Evolutionary conservation across 2,329 filamentous ascomycete species (phyloP).

Genomic region (Fusarium tanahbumbuense): DNA sequence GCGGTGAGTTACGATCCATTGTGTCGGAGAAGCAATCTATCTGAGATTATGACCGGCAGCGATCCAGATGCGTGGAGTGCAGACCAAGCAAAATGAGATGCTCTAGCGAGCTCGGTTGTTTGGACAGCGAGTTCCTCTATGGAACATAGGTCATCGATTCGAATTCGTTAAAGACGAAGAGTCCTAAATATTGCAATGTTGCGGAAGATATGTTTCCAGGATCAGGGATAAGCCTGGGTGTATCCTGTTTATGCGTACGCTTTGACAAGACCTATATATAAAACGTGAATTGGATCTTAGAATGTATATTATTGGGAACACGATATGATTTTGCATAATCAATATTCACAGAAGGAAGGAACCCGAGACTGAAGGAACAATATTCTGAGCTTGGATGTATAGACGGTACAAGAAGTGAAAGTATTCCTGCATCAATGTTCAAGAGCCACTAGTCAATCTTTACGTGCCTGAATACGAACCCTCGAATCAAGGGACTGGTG

Average conservation of each 20-base stretch:
- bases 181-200: background rate
- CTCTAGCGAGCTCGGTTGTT: background rate
- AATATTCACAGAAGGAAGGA: background rate
- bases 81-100: background rate
- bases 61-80: background rate
- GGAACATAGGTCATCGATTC: background rate
- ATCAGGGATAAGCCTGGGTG: slow-evolving; percentile 3
- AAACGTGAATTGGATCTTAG: background rate
- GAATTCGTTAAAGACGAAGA: background rate
- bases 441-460: background rate
- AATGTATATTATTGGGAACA: background rate
- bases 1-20: background rate
- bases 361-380: slow-evolving; percentile 11
- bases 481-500: background rate
- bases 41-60: slow-evolving; percentile 7
- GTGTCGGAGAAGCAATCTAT: background rate
- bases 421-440: background rate
- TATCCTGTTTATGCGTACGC: background rate
- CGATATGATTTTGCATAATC: slow-evolving; percentile 1
- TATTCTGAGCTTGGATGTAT: background rate
- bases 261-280: slow-evolving; percentile 2
- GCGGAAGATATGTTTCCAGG: background rate
- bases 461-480: background rate
- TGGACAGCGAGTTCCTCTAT: background rate
- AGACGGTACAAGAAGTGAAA: background rate